phyloP scores from a whole-genome alignment of 441 rosid genomes.

The Brassica balearica region DNA sequence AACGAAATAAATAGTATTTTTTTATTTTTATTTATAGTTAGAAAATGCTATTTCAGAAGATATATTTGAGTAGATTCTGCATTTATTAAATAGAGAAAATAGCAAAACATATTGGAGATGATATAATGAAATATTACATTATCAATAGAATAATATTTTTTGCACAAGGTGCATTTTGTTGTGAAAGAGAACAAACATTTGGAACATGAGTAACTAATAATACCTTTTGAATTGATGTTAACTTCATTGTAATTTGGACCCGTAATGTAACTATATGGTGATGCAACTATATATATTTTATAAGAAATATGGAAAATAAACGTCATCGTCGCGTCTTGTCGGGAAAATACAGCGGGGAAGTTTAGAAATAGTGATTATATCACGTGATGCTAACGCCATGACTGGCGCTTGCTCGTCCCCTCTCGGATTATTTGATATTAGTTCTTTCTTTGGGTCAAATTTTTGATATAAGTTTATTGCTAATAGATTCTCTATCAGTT shows the following conservation, averaged over 20 bases:
- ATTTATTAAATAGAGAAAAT: too few species aligned
- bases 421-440: background rate
- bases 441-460: background rate
- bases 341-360: background rate
- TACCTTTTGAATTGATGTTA: background rate
- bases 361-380: slow-evolving; percentile 23
- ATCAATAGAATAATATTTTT: background rate
- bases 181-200: background rate
- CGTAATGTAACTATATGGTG: background rate
- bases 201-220: background rate
- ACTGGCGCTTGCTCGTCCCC: slow-evolving; percentile 22
- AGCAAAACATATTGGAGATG: too few species aligned
- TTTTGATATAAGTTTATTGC: background rate
- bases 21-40: too few species aligned
- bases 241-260: background rate
- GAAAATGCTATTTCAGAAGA: too few species aligned
- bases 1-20: too few species aligned
- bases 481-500: slow-evolving; percentile 24
- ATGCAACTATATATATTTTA: background rate
- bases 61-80: too few species aligned
- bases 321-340: slow-evolving; percentile 19
- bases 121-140: background rate
- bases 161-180: background rate
- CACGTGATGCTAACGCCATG: slow-evolving; percentile 44
- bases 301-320: background rate